phyloP scores from a whole-genome alignment of 805 yeast species.

The Wickerhamomyces queroliae region DNA sequence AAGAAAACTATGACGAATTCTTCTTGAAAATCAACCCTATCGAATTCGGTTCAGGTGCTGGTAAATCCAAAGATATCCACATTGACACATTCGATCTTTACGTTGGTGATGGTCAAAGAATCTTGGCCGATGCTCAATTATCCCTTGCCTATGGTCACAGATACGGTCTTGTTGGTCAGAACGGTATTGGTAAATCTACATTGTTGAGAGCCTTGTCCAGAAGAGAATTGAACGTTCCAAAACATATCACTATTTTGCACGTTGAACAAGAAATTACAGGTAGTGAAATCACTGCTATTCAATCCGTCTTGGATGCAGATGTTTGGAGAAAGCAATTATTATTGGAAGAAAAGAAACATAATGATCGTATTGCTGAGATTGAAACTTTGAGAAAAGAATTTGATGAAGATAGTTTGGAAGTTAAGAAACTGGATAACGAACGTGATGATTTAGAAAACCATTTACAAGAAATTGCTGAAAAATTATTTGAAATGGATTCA shows the following conservation, averaged over 20 bases:
- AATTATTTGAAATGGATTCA: slow-evolving; percentile 87
- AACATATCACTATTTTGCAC: slow-evolving; percentile 90
- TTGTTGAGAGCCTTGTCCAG: slow-evolving; percentile 84
- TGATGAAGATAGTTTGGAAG: slow-evolving; percentile 70
- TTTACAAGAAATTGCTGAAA: slow-evolving; percentile 73
- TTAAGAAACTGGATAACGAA: slow-evolving; percentile 79
- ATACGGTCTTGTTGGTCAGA: slow-evolving; percentile 96
- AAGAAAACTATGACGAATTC: slow-evolving; percentile 87
- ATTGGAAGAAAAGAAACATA: slow-evolving; percentile 67
- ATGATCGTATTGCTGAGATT: slow-evolving; percentile 70
- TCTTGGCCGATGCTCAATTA: slow-evolving; percentile 80
- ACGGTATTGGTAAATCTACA: slow-evolving; percentile 99
- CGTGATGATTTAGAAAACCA: slow-evolving; percentile 79
- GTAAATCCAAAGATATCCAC: slow-evolving; percentile 95
- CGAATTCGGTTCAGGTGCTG: slow-evolving; percentile 85
- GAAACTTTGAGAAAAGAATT: slow-evolving; percentile 65
- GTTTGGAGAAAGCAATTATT: slow-evolving; percentile 95
- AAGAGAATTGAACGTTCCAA: slow-evolving; percentile 91
- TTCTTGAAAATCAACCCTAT: slow-evolving; percentile 93
- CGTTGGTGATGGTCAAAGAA: slow-evolving; percentile 94
- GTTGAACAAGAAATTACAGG: slow-evolving; percentile 97
- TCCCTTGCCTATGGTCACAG: slow-evolving; percentile 89
- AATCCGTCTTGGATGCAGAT: slow-evolving; percentile 97
- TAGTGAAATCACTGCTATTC: slow-evolving; percentile 85
- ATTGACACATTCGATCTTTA: slow-evolving; percentile 88